These are phyloP conservation scores for Lyophyllum shimeji DNA, from an alignment of 768 basidiomycete species.

Conservation along the genomic window DNA sequence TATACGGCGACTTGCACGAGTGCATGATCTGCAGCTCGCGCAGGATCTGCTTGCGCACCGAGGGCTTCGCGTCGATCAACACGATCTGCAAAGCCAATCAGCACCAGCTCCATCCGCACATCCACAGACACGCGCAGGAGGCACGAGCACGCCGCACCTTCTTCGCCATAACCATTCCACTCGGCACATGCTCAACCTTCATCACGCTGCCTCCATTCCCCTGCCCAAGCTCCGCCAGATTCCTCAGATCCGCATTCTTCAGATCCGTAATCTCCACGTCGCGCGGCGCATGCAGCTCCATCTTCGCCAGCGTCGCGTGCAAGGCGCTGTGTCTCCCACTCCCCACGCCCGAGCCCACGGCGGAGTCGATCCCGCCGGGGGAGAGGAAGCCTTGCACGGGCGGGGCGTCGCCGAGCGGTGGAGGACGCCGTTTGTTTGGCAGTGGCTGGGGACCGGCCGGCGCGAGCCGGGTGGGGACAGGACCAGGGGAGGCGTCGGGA, in stretches of 20 bases:
- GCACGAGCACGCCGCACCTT: slow-evolving; percentile 60
- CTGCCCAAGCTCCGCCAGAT: slow-evolving; percentile 86
- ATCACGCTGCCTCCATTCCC: slow-evolving; percentile 98
- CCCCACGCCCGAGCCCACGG: slow-evolving; percentile 11
- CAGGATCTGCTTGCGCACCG: slow-evolving; percentile 94
- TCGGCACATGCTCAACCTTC: slow-evolving; percentile 89
- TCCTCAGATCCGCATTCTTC: slow-evolving; percentile 83
- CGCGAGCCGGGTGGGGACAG: slow-evolving; percentile 35
- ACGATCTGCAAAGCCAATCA: slow-evolving; percentile 62
- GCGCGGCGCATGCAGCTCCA: slow-evolving; percentile 79
- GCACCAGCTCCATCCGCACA: background rate
- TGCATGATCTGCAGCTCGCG: slow-evolving; percentile 99
- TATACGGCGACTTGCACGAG: slow-evolving; percentile 88
- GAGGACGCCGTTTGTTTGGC: slow-evolving; percentile 53
- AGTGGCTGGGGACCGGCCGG: slow-evolving; percentile 12
- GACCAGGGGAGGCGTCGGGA: slow-evolving; percentile 30
- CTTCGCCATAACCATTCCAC: slow-evolving; percentile 94
- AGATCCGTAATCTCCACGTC: slow-evolving; percentile 71
- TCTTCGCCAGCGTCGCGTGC: slow-evolving; percentile 77
- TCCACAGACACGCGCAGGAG: background rate
- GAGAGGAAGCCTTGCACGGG: slow-evolving; percentile 23
- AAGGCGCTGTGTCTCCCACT: slow-evolving; percentile 64
- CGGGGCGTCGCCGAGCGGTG: slow-evolving; percentile 58
- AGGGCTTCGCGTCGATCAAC: slow-evolving; percentile 94
- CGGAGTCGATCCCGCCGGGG: slow-evolving; percentile 10